Evolutionary conservation across 164 flowering plant genomes (phyloP).

Genomic region (Warburgia ugandensis): DNA sequence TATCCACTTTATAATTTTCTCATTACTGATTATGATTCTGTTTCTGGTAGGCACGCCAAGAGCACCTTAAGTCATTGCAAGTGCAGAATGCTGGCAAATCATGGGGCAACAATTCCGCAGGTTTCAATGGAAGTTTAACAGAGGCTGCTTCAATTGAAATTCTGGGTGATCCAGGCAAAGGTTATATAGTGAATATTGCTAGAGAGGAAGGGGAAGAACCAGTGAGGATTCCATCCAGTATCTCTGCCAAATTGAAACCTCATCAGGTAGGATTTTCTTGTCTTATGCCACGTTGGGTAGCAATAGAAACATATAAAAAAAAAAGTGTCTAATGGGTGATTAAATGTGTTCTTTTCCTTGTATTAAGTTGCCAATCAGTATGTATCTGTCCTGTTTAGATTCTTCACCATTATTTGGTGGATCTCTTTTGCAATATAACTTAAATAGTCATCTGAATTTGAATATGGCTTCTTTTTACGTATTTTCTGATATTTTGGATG

Average conservation of each 20-base stretch:
- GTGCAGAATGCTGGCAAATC: conserved; percentile 55
- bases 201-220: conserved; percentile 87
- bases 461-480: no score
- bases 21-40: not conserved
- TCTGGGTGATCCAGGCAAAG: conserved; percentile 66
- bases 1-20: not conserved
- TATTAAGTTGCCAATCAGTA: no score
- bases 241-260: conserved; percentile 75
- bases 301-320: no score
- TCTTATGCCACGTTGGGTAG: no score
- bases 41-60: conserved; percentile 81
- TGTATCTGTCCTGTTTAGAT: no score
- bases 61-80: conserved; percentile 77
- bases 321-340: no score
- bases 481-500: no score
- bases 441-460: no score
- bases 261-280: no score
- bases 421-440: no score
- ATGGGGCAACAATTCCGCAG: conserved; percentile 27
- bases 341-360: no score
- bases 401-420: no score
- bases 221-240: conserved; percentile 84
- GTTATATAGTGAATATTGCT: conserved; percentile 90
- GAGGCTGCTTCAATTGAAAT: conserved; percentile 59
- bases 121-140: conserved; percentile 28